Evolutionary conservation across 1,284 basidiomycete genomes (phyloP).

Genomic region (Omphalotus olearius): DNA sequence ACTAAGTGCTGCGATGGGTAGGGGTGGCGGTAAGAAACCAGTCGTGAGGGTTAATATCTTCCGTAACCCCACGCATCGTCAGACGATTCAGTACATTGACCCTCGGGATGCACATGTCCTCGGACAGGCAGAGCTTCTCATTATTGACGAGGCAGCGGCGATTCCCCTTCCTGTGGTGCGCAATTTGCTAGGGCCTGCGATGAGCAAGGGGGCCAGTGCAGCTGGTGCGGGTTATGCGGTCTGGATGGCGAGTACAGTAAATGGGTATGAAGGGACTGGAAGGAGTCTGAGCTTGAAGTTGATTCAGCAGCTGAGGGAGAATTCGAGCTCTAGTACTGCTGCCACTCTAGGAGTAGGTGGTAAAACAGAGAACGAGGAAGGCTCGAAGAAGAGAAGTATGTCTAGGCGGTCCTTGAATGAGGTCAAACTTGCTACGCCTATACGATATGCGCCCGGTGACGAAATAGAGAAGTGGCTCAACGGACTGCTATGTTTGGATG

Average conservation of each 20-base stretch:
- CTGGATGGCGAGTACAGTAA: constrained; percentile 98
- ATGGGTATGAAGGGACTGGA: constrained; percentile 98
- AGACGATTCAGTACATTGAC: constrained; percentile 98
- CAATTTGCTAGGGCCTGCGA: constrained; percentile 85
- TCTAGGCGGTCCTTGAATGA: constrained; percentile 84
- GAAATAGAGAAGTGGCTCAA: constrained; percentile 96
- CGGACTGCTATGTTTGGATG: constrained; percentile 87
- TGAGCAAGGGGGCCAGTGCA: constrained; percentile 4
- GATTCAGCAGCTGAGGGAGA: constrained; percentile 92
- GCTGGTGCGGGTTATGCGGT: constrained; percentile 69
- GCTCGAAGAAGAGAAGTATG: constrained; percentile 14
- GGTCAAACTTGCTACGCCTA: constrained; percentile 93
- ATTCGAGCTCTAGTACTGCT: constrained; percentile 26
- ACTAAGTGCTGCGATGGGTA: not conserved
- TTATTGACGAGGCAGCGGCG: constrained; percentile 98
- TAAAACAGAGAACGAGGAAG: not conserved
- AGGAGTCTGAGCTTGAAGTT: constrained; percentile 97
- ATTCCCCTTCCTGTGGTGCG: constrained; percentile 95
- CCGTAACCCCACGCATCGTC: constrained; percentile 55
- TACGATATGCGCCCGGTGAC: constrained; percentile 89
- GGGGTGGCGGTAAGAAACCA: constrained; percentile 79
- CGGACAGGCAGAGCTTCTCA: constrained; percentile 95
- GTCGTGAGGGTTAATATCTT: constrained; percentile 97
- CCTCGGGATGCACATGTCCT: constrained; percentile 97
- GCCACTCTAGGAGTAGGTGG: constrained; percentile 61